Percentiles rank a stretch among this genome's conserved stretches.
Conservation (phyloP, 2,329 filamentous ascomycete genomes). For the Cercospora sesami region DNA sequence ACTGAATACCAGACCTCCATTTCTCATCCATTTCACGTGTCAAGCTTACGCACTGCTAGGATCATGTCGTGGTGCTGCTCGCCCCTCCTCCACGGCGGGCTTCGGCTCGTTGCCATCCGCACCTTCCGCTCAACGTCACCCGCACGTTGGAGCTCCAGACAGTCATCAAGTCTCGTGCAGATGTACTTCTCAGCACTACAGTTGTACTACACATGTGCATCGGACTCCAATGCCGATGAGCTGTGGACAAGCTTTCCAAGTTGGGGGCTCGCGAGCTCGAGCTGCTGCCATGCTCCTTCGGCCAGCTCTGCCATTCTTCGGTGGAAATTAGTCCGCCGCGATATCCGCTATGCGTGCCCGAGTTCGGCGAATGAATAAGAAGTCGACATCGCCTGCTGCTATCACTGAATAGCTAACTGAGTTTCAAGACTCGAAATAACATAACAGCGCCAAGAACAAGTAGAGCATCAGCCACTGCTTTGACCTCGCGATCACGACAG, state of each 20-base stretch:
- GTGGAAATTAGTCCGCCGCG: constrained; percentile 9
- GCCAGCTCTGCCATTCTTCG: not conserved
- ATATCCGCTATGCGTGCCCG: constrained; percentile 10
- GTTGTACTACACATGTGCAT: not conserved
- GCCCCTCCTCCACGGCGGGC: not conserved
- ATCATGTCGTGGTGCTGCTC: not conserved
- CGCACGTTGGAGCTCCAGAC: not conserved
- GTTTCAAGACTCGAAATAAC: not conserved
- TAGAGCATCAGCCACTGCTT: not conserved
- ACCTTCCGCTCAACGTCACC: not conserved
- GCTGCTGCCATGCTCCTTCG: not conserved
- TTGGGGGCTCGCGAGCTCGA: not conserved
- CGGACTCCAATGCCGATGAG: constrained; percentile 7
- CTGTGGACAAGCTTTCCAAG: constrained; percentile 7
- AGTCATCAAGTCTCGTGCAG: not conserved
- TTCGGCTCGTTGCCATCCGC: not conserved
- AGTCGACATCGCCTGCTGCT: not conserved
- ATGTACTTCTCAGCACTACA: not conserved
- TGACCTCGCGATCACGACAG: not conserved
- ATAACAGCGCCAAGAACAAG: not conserved
- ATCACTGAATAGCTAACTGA: not conserved
- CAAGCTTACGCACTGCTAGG: not conserved
- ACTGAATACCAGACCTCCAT: not conserved
- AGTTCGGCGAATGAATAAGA: constrained; percentile 13
- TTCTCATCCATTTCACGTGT: not conserved